Base-by-base conservation (phyloP, 495 filamentous ascomycete genomes). In the Thermothielavioides terrestris region DNA sequence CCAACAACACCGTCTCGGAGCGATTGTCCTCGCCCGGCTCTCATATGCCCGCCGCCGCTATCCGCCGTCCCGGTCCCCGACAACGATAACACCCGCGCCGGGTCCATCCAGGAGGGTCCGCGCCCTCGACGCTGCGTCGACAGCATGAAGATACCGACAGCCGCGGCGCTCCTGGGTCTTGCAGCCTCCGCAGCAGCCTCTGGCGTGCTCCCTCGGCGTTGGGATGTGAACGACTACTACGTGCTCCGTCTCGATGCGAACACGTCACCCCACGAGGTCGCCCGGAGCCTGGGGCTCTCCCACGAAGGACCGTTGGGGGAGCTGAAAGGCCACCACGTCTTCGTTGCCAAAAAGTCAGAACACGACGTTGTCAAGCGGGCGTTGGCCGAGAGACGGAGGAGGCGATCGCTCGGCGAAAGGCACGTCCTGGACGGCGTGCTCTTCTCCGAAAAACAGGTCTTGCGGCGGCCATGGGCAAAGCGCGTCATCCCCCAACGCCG, bases 291-390 rank as follows among this genome's bases (percentile, higher is more conserved):
- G 25, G 87, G 86, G 21, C 76, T 94, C 26, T 74, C 79, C 34
- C 83, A 94, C 63, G 92, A 96, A 62, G 92, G 92, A 20, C 75
- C 76, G 18, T 73, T 97, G 27, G 90, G 89, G 25, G 80, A 90
- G 60, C 77, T 98, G 6, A 64, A 72, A 12, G 82, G 83, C 60
- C 91, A 96, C 65, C 83, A 96, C 64, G 75, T 94, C 25, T 96
- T 98, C 64, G 87, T 82, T 21, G 71, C 84, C 4, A 74, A 75
- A 18, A 82, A 78, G 48, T 69, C 77, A 12, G 75, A 77, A 41
- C 67, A 82, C 12, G 85, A 91, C 64, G 52, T 85, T 32, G 73
- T 86, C 30, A 68, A 73, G 37, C 63, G 72, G 46, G 74, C 76
- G 9, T 63, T 86, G 20, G 68, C 80, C 49, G 77, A 84, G 32